Evolutionary conservation across 768 basidiomycete genomes (phyloP), one percentile per base, ranked within the genome.

Genomic region (Fibroporia radiculosa): DNA sequence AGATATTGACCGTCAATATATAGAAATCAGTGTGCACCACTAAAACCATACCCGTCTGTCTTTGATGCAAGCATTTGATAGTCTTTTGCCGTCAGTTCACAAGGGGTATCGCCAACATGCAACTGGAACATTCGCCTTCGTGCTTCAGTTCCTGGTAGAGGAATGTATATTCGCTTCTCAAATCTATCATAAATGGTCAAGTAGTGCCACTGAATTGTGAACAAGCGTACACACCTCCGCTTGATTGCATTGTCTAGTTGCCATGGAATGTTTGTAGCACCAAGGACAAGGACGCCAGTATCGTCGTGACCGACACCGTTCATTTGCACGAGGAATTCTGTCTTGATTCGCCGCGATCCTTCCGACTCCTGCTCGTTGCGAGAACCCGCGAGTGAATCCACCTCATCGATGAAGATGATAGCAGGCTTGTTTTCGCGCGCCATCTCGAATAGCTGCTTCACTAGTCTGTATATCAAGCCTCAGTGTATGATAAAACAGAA

Each of bases 221-320:
- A n/a, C 23, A 7, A 3, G 26, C 25, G 18, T 11, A 60, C 75
- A 51, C 42, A 86, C 80, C 95, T 80, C 60, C 96, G 84, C 65
- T 97, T 98, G 68, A 97, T 97, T 34, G 95, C 95, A 51, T 89
- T 86, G 61, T 98, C 95, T 36, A 97, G 75, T 60, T 93, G 89
- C 95, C 95, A 98, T 2, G 96, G 96, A 42, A 98, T 96, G 54
- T 99, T 99, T 4, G 96, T 99, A 7, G 96, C 96, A 24, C 93
- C 96, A 18, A 99, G 75, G 7, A 98, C 93, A 16, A 99, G 75
- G 0, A 99, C 90, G 7, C 96, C 96, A 0, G 88, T 88, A 63
- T 96, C 93, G 48, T 99, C 96, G 58, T 97, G 91, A 0, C 96
- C 96, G 1, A 98, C 95, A 31, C 96, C 96, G 51, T 98, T 91